Percentiles rank a stretch among this genome's conserved stretches.
phyloP scores from a whole-genome alignment of 257 asterid species.

The Mentha longifolia region DNA sequence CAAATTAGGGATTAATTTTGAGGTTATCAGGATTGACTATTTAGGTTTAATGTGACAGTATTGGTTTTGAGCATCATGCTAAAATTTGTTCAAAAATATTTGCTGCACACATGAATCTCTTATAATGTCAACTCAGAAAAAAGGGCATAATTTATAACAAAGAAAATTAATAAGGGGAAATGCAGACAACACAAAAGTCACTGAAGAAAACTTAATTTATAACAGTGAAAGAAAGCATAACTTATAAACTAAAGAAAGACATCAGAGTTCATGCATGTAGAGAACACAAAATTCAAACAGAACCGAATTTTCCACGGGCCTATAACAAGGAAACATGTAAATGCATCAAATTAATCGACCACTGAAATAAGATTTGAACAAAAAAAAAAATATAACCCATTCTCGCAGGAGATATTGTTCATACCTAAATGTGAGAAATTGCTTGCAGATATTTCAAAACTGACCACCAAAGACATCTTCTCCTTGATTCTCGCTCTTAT shows the following conservation, averaged over 20 bases:
- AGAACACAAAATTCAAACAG: not conserved
- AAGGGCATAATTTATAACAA: too few species aligned
- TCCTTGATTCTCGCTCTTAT: not conserved
- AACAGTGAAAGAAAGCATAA: too few species aligned
- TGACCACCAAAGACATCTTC: not conserved
- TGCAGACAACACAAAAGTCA: not conserved
- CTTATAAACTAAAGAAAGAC: too few species aligned
- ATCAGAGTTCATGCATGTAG: not conserved
- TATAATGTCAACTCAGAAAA: too few species aligned
- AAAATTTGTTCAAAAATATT: too few species aligned
- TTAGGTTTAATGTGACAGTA: too few species aligned
- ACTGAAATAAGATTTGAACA: not conserved
- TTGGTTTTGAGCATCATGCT: too few species aligned
- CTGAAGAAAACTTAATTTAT: too few species aligned
- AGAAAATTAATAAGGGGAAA: not conserved
- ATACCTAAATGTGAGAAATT: constrained; percentile 2
- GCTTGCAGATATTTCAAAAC: not conserved
- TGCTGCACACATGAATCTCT: too few species aligned
- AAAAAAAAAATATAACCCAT: not conserved
- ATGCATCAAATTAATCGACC: not conserved
- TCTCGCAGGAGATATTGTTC: not conserved
- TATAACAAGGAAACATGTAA: constrained; percentile 20
- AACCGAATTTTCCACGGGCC: constrained; percentile 5
- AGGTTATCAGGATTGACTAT: too few species aligned
- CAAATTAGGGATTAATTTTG: too few species aligned